phyloP scores from a whole-genome alignment of 169 alveolate genomes.

The Eimeria sp. region DNA sequence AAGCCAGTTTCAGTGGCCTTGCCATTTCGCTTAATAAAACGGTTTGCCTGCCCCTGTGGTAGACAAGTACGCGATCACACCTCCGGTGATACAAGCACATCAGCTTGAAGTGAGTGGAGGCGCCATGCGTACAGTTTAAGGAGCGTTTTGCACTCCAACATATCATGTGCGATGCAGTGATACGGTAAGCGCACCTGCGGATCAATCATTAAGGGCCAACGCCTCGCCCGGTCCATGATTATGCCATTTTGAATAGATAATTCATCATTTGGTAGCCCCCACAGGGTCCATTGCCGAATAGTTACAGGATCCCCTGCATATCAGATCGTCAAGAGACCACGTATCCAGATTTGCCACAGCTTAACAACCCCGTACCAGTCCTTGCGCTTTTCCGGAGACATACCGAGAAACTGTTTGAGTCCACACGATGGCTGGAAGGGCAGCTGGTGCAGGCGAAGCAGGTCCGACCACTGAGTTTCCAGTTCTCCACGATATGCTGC shows the following conservation, averaged over 20 bases:
- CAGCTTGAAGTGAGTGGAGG: not conserved
- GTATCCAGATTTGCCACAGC: not conserved
- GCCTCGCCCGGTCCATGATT: constrained; percentile 88
- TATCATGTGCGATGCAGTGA: not conserved
- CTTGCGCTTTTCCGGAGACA: constrained; percentile 20
- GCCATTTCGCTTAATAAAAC: constrained; percentile 97
- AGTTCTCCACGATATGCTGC: constrained; percentile 92
- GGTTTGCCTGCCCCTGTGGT: constrained; percentile 94
- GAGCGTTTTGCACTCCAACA: not conserved
- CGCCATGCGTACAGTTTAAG: not conserved
- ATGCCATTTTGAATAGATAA: constrained; percentile 91
- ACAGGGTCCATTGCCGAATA: constrained; percentile 95
- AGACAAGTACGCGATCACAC: not conserved
- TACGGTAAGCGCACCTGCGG: constrained; percentile 90
- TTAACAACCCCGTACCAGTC: constrained; percentile 87
- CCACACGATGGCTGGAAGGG: constrained; percentile 90
- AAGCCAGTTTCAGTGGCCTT: constrained; percentile 93
- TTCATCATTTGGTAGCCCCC: constrained; percentile 90
- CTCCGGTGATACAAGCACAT: not conserved
- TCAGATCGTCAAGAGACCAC: constrained; percentile 86
- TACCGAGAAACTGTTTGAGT: constrained; percentile 88
- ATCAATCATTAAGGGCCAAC: constrained; percentile 92
- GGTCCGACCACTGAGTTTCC: constrained; percentile 92
- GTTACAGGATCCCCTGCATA: constrained; percentile 95
- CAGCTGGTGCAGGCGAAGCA: constrained; percentile 87